Percentiles rank a stretch among this genome's conserved stretches.
phyloP scores from a whole-genome alignment of 2,329 filamentous ascomycete genomes.

The Lizonia empirigonia region DNA sequence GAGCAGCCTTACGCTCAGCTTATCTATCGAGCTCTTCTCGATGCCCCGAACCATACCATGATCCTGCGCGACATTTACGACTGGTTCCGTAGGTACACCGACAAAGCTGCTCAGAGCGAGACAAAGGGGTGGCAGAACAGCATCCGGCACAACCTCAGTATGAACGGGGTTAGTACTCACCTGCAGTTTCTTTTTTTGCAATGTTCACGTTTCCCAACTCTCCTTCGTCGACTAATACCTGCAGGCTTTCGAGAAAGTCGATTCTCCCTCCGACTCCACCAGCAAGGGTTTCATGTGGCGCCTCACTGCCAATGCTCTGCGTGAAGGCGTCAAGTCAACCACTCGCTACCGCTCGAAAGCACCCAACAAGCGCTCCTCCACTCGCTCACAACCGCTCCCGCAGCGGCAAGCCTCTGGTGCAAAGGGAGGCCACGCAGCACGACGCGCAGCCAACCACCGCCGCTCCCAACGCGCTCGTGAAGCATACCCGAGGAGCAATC shows the following conservation, averaged over 20 bases:
- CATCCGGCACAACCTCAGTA: slow-evolving; percentile 92
- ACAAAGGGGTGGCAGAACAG: slow-evolving; percentile 87
- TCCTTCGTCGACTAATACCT: slow-evolving; percentile 16
- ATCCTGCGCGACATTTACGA: slow-evolving; percentile 85
- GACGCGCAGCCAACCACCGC: slow-evolving; percentile 33
- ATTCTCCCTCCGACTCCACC: slow-evolving; percentile 55
- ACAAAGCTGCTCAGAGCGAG: slow-evolving; percentile 67
- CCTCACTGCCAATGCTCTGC: slow-evolving; percentile 71
- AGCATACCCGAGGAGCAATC: slow-evolving; percentile 24
- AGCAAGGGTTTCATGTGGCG: slow-evolving; percentile 79
- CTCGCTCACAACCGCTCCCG: slow-evolving; percentile 35
- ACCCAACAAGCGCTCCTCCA: slow-evolving; percentile 50
- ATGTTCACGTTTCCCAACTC: too few relatives aligned
- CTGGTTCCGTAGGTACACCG: slow-evolving; percentile 84
- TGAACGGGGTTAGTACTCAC: slow-evolving; percentile 81
- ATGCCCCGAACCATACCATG: slow-evolving; percentile 70
- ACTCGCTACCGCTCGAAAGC: slow-evolving; percentile 63
- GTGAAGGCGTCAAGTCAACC: slow-evolving; percentile 79
- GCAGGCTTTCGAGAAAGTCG: slow-evolving; percentile 63
- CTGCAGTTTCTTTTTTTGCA: too few relatives aligned
- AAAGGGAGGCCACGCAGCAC: slow-evolving; percentile 53
- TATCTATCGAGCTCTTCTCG: slow-evolving; percentile 76
- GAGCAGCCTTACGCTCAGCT: slow-evolving; percentile 80
- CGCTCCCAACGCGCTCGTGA: slow-evolving; percentile 30
- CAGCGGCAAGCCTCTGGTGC: slow-evolving; percentile 54